Conservation (phyloP, 2,329 filamentous ascomycete genomes). For the Chalaropsis ovoidea region DNA sequence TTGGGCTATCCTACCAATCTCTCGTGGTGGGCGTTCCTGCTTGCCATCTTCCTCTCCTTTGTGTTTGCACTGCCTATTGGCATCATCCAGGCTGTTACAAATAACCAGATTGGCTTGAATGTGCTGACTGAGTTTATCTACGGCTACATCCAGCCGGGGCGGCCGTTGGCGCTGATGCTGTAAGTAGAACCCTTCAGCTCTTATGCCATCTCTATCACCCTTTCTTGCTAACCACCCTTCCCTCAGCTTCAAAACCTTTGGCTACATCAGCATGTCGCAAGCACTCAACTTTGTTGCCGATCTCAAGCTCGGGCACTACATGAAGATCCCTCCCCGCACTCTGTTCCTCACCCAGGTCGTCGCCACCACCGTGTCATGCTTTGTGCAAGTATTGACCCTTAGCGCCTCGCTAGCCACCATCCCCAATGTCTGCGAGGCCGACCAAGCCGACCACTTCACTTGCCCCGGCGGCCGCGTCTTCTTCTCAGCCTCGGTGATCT, state of each 20-base stretch:
- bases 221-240: slow-evolving; percentile 17
- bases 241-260: slow-evolving; percentile 51
- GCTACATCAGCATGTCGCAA: slow-evolving; percentile 55
- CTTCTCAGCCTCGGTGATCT: slow-evolving; percentile 57
- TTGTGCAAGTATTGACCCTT: slow-evolving; percentile 55
- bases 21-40: slow-evolving; percentile 61
- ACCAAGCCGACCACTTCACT: slow-evolving; percentile 49
- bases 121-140: slow-evolving; percentile 65
- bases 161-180: slow-evolving; percentile 64
- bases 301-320: slow-evolving; percentile 63
- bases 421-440: slow-evolving; percentile 49
- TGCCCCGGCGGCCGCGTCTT: slow-evolving; percentile 56
- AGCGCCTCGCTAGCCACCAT: slow-evolving; percentile 54
- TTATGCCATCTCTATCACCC: background rate
- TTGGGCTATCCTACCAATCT: slow-evolving; percentile 56
- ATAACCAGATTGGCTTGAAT: slow-evolving; percentile 62
- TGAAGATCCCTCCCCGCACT: slow-evolving; percentile 57
- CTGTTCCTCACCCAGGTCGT: slow-evolving; percentile 58
- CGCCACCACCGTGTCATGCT: slow-evolving; percentile 55
- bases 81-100: slow-evolving; percentile 59
- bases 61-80: slow-evolving; percentile 56
- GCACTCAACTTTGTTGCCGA: slow-evolving; percentile 55
- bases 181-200: slow-evolving; percentile 31
- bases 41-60: slow-evolving; percentile 55
- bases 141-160: slow-evolving; percentile 64